Evolutionary conservation across 495 filamentous ascomycete species (phyloP), one percentile per base, ranked within the genome.

Genomic region (Mytilinidion resinicola): DNA sequence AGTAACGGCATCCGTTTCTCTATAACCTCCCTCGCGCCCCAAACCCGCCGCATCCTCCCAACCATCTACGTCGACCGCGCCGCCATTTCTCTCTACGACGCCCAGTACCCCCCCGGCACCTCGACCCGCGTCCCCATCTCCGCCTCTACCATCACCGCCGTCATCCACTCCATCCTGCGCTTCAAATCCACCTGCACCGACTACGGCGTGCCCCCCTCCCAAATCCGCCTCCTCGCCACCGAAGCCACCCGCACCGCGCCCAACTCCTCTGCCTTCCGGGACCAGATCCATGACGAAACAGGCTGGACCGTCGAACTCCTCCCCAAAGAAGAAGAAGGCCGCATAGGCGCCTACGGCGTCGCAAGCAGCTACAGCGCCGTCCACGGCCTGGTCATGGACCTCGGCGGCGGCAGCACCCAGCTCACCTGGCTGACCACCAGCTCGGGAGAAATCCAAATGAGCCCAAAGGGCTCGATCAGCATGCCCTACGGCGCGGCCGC

Each of bases 1-100:
- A 95, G 91, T 75, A 96, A 96, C 79, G 91, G 91, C 59, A 92
- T 96, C 63, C 90, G 91, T 44, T 95, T 95, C 76, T 92, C 88
- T 9, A 90, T 96, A 58, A 87, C 90, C 9, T 82, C 89, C 55
- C 79, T 96, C 34, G 79, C 85, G 1, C 82, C 84, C 8, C 82
- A 85, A 1, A 82, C 75, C 3, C 75, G 85, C 14, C 85, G 91
- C 12, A 80, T 91, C 34, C 78, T 95, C 30, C 86, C 79, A 15
- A 91, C 86, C 36, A 59, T 95, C 53, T 93, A 89, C 69, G 82
- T 82, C 59, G 85, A 91, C 64, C 85, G 91, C 7, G 81, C 82
- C 19, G 82, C 80, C 48, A 89, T 96, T 63, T 95, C 90, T 0
- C 76, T 96, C n/a, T 96, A 95, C 72, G 90, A 96, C 62, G 90